Evolutionary conservation across 2,329 filamentous ascomycete species (phyloP).

Genomic region (Coniochaeta sp.): DNA sequence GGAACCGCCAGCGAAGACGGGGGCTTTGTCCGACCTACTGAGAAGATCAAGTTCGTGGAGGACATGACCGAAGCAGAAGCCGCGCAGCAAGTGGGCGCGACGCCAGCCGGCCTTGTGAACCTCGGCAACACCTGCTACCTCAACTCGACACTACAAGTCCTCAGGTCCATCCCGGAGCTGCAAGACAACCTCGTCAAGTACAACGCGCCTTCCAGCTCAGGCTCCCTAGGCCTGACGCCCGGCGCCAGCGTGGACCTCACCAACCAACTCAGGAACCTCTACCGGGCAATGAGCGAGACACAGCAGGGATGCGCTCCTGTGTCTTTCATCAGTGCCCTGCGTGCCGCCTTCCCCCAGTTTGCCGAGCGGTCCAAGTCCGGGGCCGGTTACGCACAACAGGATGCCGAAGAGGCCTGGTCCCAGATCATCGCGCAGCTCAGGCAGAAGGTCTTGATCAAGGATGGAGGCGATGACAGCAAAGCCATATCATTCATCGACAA

Average conservation of each 20-base stretch:
- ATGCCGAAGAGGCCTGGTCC: conserved; percentile 97
- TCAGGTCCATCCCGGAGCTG: conserved; percentile 84
- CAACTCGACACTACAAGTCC: conserved; percentile 91
- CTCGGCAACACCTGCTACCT: conserved; percentile 98
- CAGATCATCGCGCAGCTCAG: conserved; percentile 83
- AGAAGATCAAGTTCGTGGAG: conserved; percentile 81
- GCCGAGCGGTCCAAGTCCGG: conserved; percentile 79
- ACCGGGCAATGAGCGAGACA: conserved; percentile 82
- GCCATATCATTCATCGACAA: conserved; percentile 76
- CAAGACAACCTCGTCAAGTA: conserved; percentile 69
- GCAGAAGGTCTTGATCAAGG: conserved; percentile 64
- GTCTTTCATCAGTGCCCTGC: conserved; percentile 73
- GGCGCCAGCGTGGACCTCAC: conserved; percentile 63
- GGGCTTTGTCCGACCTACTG: conserved; percentile 63
- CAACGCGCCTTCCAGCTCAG: conserved; percentile 33
- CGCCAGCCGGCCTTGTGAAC: conserved; percentile 81
- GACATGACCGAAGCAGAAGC: conserved; percentile 96
- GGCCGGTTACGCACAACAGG: conserved; percentile 89
- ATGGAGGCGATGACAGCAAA: conserved; percentile 32
- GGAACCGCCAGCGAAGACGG: conserved; percentile 70
- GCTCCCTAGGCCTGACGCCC: conserved; percentile 6
- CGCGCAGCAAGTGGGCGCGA: conserved; percentile 75
- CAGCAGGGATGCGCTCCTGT: conserved; percentile 80
- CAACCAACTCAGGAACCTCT: conserved; percentile 70
- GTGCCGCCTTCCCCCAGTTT: conserved; percentile 81